Base-by-base conservation (phyloP, 345 rosid species). In the Eucalyptus pauciflora region DNA sequence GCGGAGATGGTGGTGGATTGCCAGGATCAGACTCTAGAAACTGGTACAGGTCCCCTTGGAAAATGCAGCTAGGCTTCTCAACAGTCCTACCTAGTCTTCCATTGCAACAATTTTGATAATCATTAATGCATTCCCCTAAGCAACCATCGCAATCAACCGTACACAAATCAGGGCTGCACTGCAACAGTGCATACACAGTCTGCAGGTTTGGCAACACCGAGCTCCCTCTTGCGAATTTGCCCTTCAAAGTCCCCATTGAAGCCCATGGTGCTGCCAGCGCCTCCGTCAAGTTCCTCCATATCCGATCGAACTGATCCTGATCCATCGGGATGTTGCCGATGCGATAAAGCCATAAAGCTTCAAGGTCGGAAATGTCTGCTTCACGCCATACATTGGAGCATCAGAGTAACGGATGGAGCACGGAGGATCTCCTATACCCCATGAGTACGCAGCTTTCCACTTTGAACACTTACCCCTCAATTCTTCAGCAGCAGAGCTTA, bases 231-330 rank as follows among this genome's bases (percentile, higher is more conserved):
- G 76, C 11, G 2, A 67, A 31, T 11, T 67, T 67, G 76, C 33
- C 3, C 41, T 67, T 11, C 10, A 0, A n/a, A 10, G 10, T 64
- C 37, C 71, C 67, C 31, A 0, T 27, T 4, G 31, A 25, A 62
- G 33, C 33, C 33, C 6, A 50, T 51, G 1, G 1, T 7, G 31
- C 33, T 27, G 41, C 22, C 20, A n/a, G 41, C 2, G 0, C 11
- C 41, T n/a, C 41, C 1, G 2, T 67, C 41, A 67, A 67, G 76
- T 67, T 67, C 41, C 22, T n/a, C 76, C 41, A 67, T n/a, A n/a
- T 67, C 76, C 5, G 3, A n/a, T 64, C 76, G 0, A 67, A 67
- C 20, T 67, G 41, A 27, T n/a, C 22, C 20, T n/a, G 76, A 67
- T 67, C 41, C 41, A 15, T 64, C 6, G 5, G 76, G 76, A 2